These are phyloP conservation scores for Trichosporon ovoides DNA, from an alignment of 1,284 basidiomycete genomes.

Conservation along the genomic window DNA sequence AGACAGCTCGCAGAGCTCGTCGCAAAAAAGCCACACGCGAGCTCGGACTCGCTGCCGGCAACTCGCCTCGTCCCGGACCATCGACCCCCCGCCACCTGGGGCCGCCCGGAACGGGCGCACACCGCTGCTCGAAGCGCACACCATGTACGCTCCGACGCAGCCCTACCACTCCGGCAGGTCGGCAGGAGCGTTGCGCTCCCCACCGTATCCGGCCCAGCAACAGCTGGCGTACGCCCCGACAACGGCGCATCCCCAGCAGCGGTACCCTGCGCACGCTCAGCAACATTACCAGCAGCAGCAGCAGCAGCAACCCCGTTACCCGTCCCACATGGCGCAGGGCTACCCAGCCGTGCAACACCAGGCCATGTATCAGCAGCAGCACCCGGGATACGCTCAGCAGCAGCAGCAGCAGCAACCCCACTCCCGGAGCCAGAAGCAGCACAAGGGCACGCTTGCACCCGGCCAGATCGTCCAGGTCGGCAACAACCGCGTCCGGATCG, in stretches of 20 bases:
- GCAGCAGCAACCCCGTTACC: neutral
- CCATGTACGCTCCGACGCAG: slow-evolving; percentile 5
- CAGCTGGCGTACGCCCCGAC: neutral
- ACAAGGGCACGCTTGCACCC: slow-evolving; percentile 52
- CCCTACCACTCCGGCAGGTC: neutral
- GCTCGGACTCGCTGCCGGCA: neutral
- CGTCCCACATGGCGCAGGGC: neutral
- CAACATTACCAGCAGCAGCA: neutral
- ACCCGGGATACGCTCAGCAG: neutral
- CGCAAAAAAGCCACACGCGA: neutral
- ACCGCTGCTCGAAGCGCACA: neutral
- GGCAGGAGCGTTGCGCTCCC: neutral
- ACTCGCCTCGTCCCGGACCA: neutral
- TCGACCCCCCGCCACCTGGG: neutral
- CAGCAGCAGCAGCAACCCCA: neutral
- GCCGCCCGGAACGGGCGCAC: neutral
- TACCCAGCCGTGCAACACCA: neutral
- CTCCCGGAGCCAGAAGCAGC: slow-evolving; percentile 19
- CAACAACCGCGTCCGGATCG: slow-evolving; percentile 77
- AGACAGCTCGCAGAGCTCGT: neutral
- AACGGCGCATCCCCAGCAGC: neutral
- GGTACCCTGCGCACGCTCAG: neutral
- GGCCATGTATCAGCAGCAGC: slow-evolving; percentile 1
- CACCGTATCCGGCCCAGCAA: neutral
- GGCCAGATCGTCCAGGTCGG: slow-evolving; percentile 89